Base-by-base conservation (phyloP, 192 early-diverging fungal species). In the Backusella parvicylindrica region DNA sequence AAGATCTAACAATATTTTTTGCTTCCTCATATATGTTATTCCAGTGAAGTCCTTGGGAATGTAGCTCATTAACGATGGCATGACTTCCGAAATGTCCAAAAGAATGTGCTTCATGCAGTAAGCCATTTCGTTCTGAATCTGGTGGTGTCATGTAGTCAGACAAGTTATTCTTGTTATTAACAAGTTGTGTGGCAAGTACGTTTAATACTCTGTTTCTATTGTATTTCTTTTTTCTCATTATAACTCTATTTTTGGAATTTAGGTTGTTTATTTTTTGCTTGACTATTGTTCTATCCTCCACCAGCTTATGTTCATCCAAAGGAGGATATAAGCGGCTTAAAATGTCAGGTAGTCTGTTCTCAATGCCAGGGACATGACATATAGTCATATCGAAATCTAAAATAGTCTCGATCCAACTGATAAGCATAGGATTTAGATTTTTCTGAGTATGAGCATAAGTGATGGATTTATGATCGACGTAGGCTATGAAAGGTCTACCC, bases 401-500 rank as follows among this genome's bases (percentile, higher is more conserved):
- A 15, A 82, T 35, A 23, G 71, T 78, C 13, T 82, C 81, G 12
- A 72, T 37, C 81, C 81, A 82, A n/a, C 32, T 71, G 0, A 77
- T 50, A 5, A 78, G 13, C 70, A 76, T 78, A 9, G 70, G 28
- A 28, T 33, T 68, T 1, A 53, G 21, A 2, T 23, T 53, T 15
- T 53, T 53, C 32, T 64, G 64, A 0, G 60, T 63, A 30, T 63
- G 60, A 0, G 13, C 21, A 63, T 63, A 63, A 4, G 26, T 28
- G 18, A 63, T n/a, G 0, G 60, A n/a, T 28, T 63, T 63, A 63
- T 63, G 60, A 63, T 63, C 60, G 2, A 30, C 28, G 26, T 13
- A 63, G 8, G 28, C 28, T 2, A 30, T 33, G 8, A 33, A 16
- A 1, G 16, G 16, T 33, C 0, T 65, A 2, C 64, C 64, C 30